Percentiles rank a stretch among this genome's conserved stretches.
phyloP scores from a whole-genome alignment of 352 stramenopile species.

The Pythium phragmiticola region DNA sequence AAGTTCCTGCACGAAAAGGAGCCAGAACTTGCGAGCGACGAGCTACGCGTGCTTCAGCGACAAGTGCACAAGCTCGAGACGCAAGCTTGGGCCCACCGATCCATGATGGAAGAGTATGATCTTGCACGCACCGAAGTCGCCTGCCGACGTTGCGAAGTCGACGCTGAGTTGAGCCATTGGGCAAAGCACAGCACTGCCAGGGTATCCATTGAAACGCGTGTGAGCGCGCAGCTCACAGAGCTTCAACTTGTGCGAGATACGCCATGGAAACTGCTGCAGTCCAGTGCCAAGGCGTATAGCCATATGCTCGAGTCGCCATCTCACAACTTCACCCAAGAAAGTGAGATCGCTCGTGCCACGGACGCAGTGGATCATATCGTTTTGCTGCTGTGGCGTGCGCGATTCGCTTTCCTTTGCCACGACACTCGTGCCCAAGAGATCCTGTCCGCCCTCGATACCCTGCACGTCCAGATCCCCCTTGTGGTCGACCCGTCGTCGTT shows the following conservation, averaged over 20 bases:
- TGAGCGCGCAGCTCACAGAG: neutral
- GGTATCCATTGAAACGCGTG: neutral
- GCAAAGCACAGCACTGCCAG: conserved; percentile 4
- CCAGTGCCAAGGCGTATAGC: neutral
- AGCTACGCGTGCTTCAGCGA: conserved; percentile 11
- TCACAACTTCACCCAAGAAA: neutral
- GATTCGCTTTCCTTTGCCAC: conserved; percentile 39
- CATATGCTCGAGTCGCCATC: neutral
- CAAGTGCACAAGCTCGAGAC: conserved; percentile 12
- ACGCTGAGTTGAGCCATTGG: conserved; percentile 20
- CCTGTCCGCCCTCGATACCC: conserved; percentile 28
- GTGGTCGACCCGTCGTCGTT: conserved; percentile 41
- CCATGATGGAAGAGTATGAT: conserved; percentile 24
- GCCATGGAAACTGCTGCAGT: neutral
- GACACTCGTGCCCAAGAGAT: conserved; percentile 6
- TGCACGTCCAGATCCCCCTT: conserved; percentile 43
- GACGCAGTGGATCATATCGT: conserved; percentile 1
- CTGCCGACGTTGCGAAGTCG: neutral
- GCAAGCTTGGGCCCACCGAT: conserved; percentile 22
- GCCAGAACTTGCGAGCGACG: conserved; percentile 11
- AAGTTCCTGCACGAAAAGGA: conserved; percentile 13
- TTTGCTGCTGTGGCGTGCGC: conserved; percentile 32
- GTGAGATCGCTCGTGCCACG: neutral
- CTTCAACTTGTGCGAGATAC: neutral
- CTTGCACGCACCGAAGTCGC: conserved; percentile 12